A percentile compares a stretch with the other conserved stretches of the same genome.
Conservation (phyloP, 1,284 basidiomycete genomes). For the Marasmius tenuissimus region DNA sequence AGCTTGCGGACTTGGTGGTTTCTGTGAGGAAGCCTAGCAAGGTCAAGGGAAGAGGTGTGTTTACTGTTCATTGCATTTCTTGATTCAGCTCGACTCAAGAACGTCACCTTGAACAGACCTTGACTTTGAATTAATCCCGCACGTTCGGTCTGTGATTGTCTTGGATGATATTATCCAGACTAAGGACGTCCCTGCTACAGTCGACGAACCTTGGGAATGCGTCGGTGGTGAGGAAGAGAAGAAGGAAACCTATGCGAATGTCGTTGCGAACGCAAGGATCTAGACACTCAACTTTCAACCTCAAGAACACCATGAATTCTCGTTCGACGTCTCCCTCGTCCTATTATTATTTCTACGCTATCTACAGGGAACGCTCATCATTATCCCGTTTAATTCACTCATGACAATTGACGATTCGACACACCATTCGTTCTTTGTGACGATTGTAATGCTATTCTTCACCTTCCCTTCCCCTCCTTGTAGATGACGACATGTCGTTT, state of each 20-base stretch:
- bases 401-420: too few species aligned
- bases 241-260: slow-evolving; percentile 35
- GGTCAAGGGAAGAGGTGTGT: slow-evolving; percentile 29
- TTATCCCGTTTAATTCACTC: too few species aligned
- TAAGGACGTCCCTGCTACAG: slow-evolving; percentile 24
- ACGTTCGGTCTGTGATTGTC: slow-evolving; percentile 50
- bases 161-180: slow-evolving; percentile 40
- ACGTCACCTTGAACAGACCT: slow-evolving; percentile 23
- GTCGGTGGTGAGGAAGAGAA: slow-evolving; percentile 40
- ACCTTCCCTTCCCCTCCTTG: too few species aligned
- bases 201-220: slow-evolving; percentile 61
- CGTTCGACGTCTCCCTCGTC: too few species aligned
- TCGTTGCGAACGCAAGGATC: slow-evolving; percentile 12
- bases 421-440: too few species aligned
- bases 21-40: slow-evolving; percentile 39
- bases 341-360: too few species aligned
- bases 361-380: too few species aligned
- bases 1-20: slow-evolving; percentile 42
- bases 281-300: too few species aligned
- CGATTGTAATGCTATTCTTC: too few species aligned
- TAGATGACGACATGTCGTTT: too few species aligned
- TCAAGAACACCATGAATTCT: too few species aligned
- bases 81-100: neutral
- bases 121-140: slow-evolving; percentile 56
- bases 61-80: slow-evolving; percentile 1